These are phyloP conservation scores for Clitocybe nebularis DNA, from an alignment of 1,284 basidiomycete species.

Conservation along the genomic window DNA sequence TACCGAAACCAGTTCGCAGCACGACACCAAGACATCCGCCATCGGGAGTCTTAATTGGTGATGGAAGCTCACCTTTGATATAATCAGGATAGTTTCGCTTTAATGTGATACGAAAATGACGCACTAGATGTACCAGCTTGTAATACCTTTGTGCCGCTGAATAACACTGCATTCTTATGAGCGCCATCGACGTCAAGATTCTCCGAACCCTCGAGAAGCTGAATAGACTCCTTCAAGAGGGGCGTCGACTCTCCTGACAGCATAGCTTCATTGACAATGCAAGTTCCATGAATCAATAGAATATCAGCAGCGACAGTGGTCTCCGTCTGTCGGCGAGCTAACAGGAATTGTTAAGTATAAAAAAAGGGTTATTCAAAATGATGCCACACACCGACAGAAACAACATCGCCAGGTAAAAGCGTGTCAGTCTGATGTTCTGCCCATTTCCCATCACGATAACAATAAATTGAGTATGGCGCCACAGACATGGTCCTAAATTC, in stretches of 20 bases:
- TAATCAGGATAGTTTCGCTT: not conserved
- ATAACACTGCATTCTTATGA: slow-evolving; percentile 87
- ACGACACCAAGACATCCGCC: slow-evolving; percentile 88
- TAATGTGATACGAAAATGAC: slow-evolving; percentile 8
- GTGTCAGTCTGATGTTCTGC: slow-evolving; percentile 74
- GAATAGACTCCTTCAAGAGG: slow-evolving; percentile 88
- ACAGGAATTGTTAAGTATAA: slow-evolving; percentile 5
- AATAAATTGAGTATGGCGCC: slow-evolving; percentile 81
- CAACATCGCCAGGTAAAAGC: slow-evolving; percentile 86
- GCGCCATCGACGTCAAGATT: slow-evolving; percentile 78
- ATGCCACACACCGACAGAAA: slow-evolving; percentile 62
- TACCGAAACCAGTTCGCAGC: slow-evolving; percentile 94
- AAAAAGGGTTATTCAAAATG: not conserved
- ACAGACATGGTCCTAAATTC: slow-evolving; percentile 97
- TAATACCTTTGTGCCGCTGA: slow-evolving; percentile 92
- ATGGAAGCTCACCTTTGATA: slow-evolving; percentile 33
- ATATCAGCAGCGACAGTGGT: slow-evolving; percentile 90
- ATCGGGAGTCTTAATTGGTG: slow-evolving; percentile 71
- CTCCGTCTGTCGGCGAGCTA: slow-evolving; percentile 75
- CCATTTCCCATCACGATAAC: slow-evolving; percentile 82
- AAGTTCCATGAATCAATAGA: slow-evolving; percentile 82
- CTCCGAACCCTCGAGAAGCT: slow-evolving; percentile 75
- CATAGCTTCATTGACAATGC: slow-evolving; percentile 98
- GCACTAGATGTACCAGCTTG: slow-evolving; percentile 66
- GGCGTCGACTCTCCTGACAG: slow-evolving; percentile 95